These are phyloP conservation scores for Hamamelis virginiana DNA, from an alignment of 164 flowering plant genomes.

Conservation along the genomic window DNA sequence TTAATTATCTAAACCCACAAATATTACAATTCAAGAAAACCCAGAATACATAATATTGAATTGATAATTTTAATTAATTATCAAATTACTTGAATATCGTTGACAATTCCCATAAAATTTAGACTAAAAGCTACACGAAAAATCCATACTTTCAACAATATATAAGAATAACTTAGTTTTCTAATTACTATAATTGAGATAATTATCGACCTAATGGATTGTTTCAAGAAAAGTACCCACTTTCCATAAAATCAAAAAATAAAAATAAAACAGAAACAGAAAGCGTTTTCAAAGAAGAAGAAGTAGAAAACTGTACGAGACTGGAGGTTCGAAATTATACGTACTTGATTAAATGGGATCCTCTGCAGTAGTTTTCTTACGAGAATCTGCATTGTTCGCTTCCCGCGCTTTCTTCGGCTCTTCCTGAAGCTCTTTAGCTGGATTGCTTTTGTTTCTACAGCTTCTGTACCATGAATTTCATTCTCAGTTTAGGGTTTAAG, in stretches of 20 bases:
- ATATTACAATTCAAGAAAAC: too few relatives aligned
- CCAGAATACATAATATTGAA: too few relatives aligned
- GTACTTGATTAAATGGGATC: constrained; percentile 29
- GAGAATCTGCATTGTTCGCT: constrained; percentile 29
- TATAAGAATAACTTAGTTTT: too few relatives aligned
- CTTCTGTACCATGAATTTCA: background rate
- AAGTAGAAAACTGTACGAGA: background rate
- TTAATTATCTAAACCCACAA: too few relatives aligned
- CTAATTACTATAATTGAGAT: background rate
- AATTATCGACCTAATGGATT: background rate
- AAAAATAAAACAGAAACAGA: background rate
- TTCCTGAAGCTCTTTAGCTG: background rate
- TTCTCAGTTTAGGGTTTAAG: constrained; percentile 3
- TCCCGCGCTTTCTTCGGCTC: constrained; percentile 2
- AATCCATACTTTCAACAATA: background rate
- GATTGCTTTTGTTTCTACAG: background rate
- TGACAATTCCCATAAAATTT: background rate
- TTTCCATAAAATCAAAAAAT: background rate
- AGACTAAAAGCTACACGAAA: background rate
- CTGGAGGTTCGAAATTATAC: constrained; percentile 10
- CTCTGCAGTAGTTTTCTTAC: constrained; percentile 27
- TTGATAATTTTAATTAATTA: too few relatives aligned
- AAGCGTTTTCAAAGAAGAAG: background rate
- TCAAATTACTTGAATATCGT: background rate
- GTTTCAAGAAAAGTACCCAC: background rate